A percentile compares a stretch with the other conserved stretches of the same genome.
Conservation (phyloP, 2,329 filamentous ascomycete genomes). For the Diaporthe amygdali region DNA sequence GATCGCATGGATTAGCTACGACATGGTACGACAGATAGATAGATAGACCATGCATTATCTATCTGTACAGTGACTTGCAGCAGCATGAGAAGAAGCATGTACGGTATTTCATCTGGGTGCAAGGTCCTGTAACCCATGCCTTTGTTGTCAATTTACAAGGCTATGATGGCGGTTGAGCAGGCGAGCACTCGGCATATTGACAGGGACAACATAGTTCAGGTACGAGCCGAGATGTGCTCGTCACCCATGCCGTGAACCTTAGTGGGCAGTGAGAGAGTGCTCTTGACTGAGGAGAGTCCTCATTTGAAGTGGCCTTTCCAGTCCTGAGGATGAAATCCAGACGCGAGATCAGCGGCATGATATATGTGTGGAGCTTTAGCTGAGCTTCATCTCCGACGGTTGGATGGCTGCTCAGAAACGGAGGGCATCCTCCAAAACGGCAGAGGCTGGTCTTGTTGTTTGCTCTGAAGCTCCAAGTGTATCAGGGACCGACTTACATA, state of each 20-base stretch:
- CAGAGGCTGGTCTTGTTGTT: neutral
- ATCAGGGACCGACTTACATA: conserved; percentile 2
- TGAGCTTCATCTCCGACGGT: neutral
- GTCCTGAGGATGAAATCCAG: neutral
- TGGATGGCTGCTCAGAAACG: conserved; percentile 1
- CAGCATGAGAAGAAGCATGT: neutral
- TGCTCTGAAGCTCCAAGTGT: neutral
- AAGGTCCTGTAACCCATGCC: neutral
- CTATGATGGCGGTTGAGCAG: neutral
- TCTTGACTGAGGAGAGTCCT: neutral
- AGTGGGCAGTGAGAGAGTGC: neutral
- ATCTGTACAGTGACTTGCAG: neutral
- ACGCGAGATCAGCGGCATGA: neutral
- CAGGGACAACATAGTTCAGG: neutral
- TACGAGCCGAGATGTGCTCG: neutral
- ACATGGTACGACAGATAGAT: too few species aligned
- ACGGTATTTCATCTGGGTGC: too few species aligned
- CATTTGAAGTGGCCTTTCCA: neutral
- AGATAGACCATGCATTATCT: neutral
- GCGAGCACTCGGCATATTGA: neutral
- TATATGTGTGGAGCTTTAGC: neutral
- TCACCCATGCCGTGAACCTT: neutral
- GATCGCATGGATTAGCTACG: neutral
- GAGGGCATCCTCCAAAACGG: neutral
- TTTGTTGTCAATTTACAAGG: neutral